phyloP scores from a whole-genome alignment of 208 protist species.

The Trichomonas vaginalis region DNA sequence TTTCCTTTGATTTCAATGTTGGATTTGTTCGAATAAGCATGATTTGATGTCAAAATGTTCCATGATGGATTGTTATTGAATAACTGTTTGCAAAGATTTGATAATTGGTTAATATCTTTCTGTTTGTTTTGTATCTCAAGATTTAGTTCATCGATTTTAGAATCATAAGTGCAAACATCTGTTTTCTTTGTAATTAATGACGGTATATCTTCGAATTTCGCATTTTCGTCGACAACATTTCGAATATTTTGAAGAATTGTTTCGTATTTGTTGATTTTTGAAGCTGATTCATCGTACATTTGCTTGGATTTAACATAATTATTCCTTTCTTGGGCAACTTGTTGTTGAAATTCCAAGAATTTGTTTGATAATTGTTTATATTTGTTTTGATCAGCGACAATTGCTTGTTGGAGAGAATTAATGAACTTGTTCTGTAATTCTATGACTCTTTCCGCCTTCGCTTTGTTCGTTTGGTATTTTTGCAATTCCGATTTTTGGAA shows the following conservation, averaged over 20 bases:
- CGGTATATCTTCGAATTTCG: neutral
- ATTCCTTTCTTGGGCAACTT: neutral
- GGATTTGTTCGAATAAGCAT: neutral
- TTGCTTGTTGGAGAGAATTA: too few relatives aligned
- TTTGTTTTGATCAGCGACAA: too few relatives aligned
- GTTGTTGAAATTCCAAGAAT: neutral
- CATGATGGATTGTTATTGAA: neutral
- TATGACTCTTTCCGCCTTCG: too few relatives aligned
- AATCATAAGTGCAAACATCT: neutral
- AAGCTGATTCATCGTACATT: neutral
- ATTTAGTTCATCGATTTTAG: neutral
- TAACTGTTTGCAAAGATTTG: neutral
- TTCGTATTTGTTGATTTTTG: neutral
- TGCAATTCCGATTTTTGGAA: too few relatives aligned
- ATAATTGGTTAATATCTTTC: neutral
- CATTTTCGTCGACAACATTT: neutral
- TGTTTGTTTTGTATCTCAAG: neutral
- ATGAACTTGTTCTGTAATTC: too few relatives aligned
- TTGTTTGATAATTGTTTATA: too few relatives aligned
- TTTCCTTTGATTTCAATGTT: neutral
- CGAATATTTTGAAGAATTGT: neutral
- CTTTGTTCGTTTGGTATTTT: too few relatives aligned
- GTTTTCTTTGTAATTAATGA: neutral
- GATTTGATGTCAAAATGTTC: neutral
- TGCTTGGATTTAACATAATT: neutral